Conservation (phyloP, 139 green algal genomes). For the Chlamydomonas applanata region DNA sequence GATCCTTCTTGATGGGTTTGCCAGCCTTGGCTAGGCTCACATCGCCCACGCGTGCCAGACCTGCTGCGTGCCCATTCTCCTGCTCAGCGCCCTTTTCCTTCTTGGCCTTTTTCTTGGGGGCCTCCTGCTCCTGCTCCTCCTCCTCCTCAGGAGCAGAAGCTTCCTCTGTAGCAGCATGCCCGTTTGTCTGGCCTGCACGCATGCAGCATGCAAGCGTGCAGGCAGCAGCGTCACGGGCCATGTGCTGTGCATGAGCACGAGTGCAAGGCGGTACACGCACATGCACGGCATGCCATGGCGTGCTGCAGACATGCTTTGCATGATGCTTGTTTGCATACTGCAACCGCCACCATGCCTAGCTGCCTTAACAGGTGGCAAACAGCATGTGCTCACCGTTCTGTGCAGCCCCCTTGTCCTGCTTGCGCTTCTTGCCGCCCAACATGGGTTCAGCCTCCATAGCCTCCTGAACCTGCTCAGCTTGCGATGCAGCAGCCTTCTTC, state of each 20-base stretch:
- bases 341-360: no score
- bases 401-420: slow-evolving; percentile 13
- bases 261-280: no score
- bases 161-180: not conserved
- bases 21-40: slow-evolving; percentile 37
- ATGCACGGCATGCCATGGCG: no score
- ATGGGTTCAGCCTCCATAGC: slow-evolving; percentile 6
- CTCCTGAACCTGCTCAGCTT: slow-evolving; percentile 19
- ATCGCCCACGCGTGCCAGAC: slow-evolving; percentile 60
- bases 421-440: slow-evolving; percentile 8
- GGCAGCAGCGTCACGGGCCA: no score
- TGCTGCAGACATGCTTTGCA: no score
- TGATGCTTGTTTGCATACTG: no score
- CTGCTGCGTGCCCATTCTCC: slow-evolving; percentile 1
- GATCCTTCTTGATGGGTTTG: slow-evolving; percentile 55
- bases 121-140: slow-evolving; percentile 25
- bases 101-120: slow-evolving; percentile 20
- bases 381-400: not conserved
- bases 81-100: slow-evolving; percentile 18
- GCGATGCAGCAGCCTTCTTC: slow-evolving; percentile 2
- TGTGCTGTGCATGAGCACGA: no score
- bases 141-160: slow-evolving; percentile 7
- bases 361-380: not conserved
- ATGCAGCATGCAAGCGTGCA: no score
- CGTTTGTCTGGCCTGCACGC: no score